Evolutionary conservation across 2,329 filamentous ascomycete genomes (phyloP), one percentile per base, ranked within the genome.

Genomic region (Acrodontium crateriforme): DNA sequence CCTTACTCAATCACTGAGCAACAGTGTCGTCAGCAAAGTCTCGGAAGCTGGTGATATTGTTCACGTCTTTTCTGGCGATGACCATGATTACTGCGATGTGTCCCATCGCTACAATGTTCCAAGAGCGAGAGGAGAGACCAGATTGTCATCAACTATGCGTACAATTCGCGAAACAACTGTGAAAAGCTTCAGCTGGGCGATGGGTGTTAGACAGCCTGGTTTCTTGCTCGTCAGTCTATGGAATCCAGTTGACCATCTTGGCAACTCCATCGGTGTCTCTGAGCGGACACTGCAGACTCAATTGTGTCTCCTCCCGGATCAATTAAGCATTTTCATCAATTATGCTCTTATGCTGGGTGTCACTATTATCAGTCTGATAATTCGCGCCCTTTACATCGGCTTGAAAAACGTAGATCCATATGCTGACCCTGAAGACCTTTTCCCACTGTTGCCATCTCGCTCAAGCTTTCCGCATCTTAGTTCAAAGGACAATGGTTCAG

Each of bases 51-150:
- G 83, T 18, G 81, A 89, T 36, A 71, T 95, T 9, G 66, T 72
- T 3, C 78, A 89, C 39, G 78, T 85, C 23, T 98, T 95, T 49
- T 93, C 84, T 0, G 89, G 89, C 8, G 89, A 98, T 45, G 89
- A 98, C 49, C 89, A 98, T 58, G 89, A 98, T 58, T 94, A 95
- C 58, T 98, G 89, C 57, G 85, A 93, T 46, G 60, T 95, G 5
- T 66, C 75, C 1, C 89, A 98, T 53, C 71, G 74, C 6, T 50
- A 47, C 41, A 51, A 50, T 12, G 14, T 19, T 13, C 6, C 26
- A 9, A 7, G 12, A 5, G 9, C 18, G 5, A 31, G 35, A 11
- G 27, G 18, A 16, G 34, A 29, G 16, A 19, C 24, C 18, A 21
- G 26, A 13, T 31, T 29, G 6, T 70, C 77, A 14, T 9, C n/a